Base-by-base conservation (phyloP, 2,329 filamentous ascomycete species). In the Alternaria sp. region DNA sequence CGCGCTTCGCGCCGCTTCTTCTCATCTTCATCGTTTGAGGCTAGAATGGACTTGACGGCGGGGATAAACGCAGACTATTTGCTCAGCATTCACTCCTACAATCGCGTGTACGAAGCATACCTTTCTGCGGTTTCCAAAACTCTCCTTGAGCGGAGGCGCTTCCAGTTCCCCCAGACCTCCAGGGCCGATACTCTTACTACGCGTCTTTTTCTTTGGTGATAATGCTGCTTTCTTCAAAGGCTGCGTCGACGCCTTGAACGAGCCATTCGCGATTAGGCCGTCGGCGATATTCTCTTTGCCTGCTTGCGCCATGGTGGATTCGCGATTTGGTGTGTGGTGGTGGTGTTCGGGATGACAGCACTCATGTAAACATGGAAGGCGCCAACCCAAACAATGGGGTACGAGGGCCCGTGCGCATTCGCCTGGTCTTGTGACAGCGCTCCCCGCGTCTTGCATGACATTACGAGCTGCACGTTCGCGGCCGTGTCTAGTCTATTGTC, bases 141-240 rank as follows among this genome's bases (percentile, higher is more conserved):
- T 87, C 74, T 90, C 87, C 79, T 91, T 93, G 59, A 96, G 85
- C 61, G 75, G 73, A 36, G 91, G 90, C 83, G 96, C 93, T 49
- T 97, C 93, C 49, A 97, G 82, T 83, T 96, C 93, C 54, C 96
- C 93, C 46, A 98, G 82, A 25, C 94, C 93, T 54, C 95, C 96
- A 15, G 96, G 95, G 3, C 96, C 96, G 70, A 99, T 90, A 81
- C 95, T 98, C 84, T 97, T 98, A 82, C 95, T 97, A 69, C 96
- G 90, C 62, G 91, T 76, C 67, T 79, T 79, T 59, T 80, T 80
- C 40, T 59, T 65, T 11, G 62, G 62, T 23, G 62, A 65, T 21
- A 57, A 32, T 17, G 50, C 59, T n/a, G 55, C 28, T 57, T 63
- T 58, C 45, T 71, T 75, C 6, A 75, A 71, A 10, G 77, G 77